These are phyloP conservation scores for Ogataea paraovalis DNA, from an alignment of 805 yeast species.

Conservation along the genomic window DNA sequence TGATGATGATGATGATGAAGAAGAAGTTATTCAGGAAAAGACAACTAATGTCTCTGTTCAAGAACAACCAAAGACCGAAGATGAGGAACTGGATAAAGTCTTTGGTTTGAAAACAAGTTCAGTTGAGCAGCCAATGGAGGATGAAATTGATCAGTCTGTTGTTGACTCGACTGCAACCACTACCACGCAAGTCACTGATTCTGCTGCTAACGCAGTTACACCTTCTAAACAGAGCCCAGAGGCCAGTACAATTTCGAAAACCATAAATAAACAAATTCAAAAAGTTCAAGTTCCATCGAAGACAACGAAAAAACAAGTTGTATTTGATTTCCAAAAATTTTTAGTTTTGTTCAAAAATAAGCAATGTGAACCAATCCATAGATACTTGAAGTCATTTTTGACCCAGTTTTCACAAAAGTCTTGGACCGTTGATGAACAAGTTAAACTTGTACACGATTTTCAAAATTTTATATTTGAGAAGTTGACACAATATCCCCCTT, in stretches of 20 bases:
- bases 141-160: constrained; percentile 1
- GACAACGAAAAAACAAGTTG: constrained; percentile 26
- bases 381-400: constrained; percentile 80
- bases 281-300: constrained; percentile 20
- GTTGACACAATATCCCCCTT: constrained; percentile 64
- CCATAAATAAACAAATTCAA: neutral
- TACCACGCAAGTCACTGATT: neutral
- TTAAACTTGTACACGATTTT: constrained; percentile 73
- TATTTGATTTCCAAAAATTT: constrained; percentile 83
- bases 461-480: constrained; percentile 64
- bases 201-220: neutral
- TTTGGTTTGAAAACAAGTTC: neutral
- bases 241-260: constrained; percentile 15
- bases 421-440: constrained; percentile 77
- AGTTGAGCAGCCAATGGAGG: constrained; percentile 3
- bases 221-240: constrained; percentile 8
- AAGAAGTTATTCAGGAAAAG: constrained; percentile 2
- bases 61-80: neutral
- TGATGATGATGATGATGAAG: constrained; percentile 1
- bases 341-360: constrained; percentile 65
- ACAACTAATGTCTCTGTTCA: neutral
- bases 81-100: neutral
- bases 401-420: constrained; percentile 65
- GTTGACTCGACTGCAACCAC: neutral
- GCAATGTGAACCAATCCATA: constrained; percentile 83